Percentiles rank a stretch among this genome's conserved stretches.
Evolutionary conservation across 345 rosid species (phyloP).

Genomic region (Aquilaria malaccensis): DNA sequence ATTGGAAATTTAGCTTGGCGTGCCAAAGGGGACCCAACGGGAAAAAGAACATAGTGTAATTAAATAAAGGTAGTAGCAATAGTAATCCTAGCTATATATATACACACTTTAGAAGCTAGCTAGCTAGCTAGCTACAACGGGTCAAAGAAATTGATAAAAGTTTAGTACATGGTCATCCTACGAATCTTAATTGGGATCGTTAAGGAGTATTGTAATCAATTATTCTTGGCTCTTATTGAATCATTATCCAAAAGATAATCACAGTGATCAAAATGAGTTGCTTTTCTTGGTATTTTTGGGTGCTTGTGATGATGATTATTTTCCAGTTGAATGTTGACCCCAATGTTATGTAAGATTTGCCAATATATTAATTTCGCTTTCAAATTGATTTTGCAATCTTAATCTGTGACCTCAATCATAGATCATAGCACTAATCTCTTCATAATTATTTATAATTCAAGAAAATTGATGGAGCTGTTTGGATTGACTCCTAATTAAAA

Average conservation of each 20-base stretch:
- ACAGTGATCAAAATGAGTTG: constrained; percentile 3
- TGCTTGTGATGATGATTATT: constrained; percentile 5
- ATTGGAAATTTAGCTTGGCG: constrained; percentile 22
- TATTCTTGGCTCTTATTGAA: constrained; percentile 6
- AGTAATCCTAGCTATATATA: neutral
- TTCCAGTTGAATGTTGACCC: neutral
- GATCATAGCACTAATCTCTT: too few relatives aligned
- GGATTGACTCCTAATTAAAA: too few relatives aligned
- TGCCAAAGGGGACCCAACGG: constrained; percentile 16
- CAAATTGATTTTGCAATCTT: constrained; percentile 8
- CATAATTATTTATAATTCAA: too few relatives aligned
- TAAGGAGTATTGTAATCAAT: constrained; percentile 14
- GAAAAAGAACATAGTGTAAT: constrained; percentile 6
- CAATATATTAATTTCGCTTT: neutral
- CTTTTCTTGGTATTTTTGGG: neutral
- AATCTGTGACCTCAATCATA: neutral
- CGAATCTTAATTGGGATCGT: constrained; percentile 17
- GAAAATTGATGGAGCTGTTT: too few relatives aligned
- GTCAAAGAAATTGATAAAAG: constrained; percentile 7
- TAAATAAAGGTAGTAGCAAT: neutral
- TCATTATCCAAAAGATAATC: neutral
- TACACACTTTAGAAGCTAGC: neutral
- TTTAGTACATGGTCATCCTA: constrained; percentile 9
- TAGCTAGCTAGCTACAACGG: neutral
- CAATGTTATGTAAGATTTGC: neutral